Base-by-base conservation (phyloP, 192 early-diverging fungal species). In the Coemansia sp. region DNA sequence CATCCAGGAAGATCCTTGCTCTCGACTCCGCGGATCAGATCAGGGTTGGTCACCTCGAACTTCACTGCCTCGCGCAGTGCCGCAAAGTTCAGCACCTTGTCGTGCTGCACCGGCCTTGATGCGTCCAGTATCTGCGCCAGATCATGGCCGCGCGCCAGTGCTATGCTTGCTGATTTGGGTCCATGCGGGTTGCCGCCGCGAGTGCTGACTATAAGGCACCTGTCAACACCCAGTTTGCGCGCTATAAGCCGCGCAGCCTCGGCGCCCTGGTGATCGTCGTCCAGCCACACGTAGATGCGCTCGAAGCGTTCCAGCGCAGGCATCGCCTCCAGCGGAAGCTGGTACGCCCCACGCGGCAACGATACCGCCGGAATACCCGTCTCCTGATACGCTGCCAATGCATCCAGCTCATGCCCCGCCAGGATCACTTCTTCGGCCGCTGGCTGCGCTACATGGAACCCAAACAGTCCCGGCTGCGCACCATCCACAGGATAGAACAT, bases 231-330 rank as follows among this genome's bases (percentile, higher is more conserved):
- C 37, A 89, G 65, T 54, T 88, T 89, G 48, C 84, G 79, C 10
- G 84, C 74, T 29, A 89, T 82, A 48, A 80, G 81, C 50, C 82
- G 75, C 0, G 86, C 82, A 1, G 83, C 82, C 31, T 82, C 74
- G 11, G 83, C 75, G 57, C 88, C 88, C 42, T 85, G 79, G n/a
- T 83, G 75, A 67, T 85, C 83, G 71, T 88, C 87, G 70, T 87
- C 82, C 27, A 89, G 65, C 88, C 88, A 89, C 48, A 89, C 60
- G 44, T 89, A 88, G 6, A 89, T 73, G 31, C 82, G 82, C 34
- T 82, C 82, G 55, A 88, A 89, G 13, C 85, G 75, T 55, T 89
- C 87, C 28, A 89, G 54, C 25, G 84, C 72, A 22, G 84, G 85
- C 64, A 87, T 79, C 25, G 82, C 61, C 23, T 83, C 71, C 44